Evolutionary conservation across 2,329 filamentous ascomycete genomes (phyloP).

Genomic region (Fusarium neocosmosporiellum): DNA sequence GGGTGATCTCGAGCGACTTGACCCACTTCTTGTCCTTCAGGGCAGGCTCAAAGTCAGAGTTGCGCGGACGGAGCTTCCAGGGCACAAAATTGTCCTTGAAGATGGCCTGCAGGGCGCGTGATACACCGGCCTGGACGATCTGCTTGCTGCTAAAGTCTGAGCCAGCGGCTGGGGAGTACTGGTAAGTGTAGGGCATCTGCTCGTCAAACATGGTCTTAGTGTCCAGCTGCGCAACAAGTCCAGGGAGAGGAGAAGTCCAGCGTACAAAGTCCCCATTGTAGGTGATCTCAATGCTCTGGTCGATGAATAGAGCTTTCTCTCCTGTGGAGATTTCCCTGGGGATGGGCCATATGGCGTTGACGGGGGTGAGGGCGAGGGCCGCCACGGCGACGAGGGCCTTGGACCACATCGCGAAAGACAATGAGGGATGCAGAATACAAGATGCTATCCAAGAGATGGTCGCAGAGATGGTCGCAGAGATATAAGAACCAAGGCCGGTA

Average conservation of each 20-base stretch:
- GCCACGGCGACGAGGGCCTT: slow-evolving; percentile 51
- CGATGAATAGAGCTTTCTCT: slow-evolving; percentile 64
- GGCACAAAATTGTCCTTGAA: slow-evolving; percentile 78
- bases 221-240: slow-evolving; percentile 30
- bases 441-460: not conserved
- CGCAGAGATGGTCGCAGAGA: not conserved
- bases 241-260: slow-evolving; percentile 50
- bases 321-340: slow-evolving; percentile 64
- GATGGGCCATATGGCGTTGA: slow-evolving; percentile 68
- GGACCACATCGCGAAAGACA: slow-evolving; percentile 42
- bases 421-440: not conserved
- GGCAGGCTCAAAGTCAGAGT: slow-evolving; percentile 73
- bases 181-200: slow-evolving; percentile 62
- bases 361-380: slow-evolving; percentile 55
- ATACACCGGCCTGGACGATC: slow-evolving; percentile 66
- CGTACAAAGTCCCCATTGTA: slow-evolving; percentile 70
- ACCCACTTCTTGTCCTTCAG: slow-evolving; percentile 60
- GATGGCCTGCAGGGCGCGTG: slow-evolving; percentile 71
- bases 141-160: slow-evolving; percentile 59
- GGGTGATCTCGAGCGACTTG: slow-evolving; percentile 69
- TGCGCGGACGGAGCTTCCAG: slow-evolving; percentile 79
- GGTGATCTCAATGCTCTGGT: slow-evolving; percentile 62
- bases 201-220: slow-evolving; percentile 49
- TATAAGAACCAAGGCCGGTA: slow-evolving; percentile 6
- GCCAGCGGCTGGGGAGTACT: slow-evolving; percentile 54